Evolutionary conservation across 192 early-diverging fungal genomes (phyloP).

Genomic region (Rhizophagus prolifer): DNA sequence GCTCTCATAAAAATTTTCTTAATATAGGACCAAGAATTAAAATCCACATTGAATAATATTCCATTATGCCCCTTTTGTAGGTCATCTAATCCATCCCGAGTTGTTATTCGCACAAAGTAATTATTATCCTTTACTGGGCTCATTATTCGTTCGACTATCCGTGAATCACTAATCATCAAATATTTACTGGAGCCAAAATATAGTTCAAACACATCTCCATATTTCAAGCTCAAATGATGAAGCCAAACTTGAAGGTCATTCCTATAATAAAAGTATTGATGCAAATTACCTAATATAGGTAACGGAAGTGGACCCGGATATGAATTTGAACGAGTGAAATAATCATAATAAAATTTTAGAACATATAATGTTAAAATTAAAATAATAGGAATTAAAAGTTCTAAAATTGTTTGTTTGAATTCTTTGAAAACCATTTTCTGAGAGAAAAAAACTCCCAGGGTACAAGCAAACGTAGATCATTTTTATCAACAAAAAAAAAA

Average conservation of each 20-base stretch:
- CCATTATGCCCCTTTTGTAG: background rate
- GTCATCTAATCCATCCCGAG: conserved; percentile 1
- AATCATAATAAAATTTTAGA: conserved; percentile 15
- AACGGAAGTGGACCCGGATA: conserved; percentile 18
- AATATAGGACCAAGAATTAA: conserved; percentile 10
- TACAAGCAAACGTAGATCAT: too few species aligned
- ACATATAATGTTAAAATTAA: background rate
- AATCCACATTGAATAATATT: conserved; percentile 11
- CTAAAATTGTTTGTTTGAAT: background rate
- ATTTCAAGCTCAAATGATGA: conserved; percentile 12
- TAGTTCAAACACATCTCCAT: conserved; percentile 16
- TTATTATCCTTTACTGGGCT: conserved; percentile 3
- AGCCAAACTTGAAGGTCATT: conserved; percentile 9
- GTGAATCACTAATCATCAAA: conserved; percentile 20
- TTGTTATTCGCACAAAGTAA: conserved; percentile 12
- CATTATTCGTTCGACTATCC: conserved; percentile 9
- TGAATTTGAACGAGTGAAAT: conserved; percentile 8
- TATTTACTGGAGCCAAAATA: conserved; percentile 15
- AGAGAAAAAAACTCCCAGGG: too few species aligned
- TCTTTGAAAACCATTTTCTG: background rate
- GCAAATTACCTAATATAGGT: conserved; percentile 18
- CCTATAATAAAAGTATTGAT: conserved; percentile 10
- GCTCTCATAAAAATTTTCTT: conserved; percentile 4
- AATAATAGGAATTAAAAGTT: background rate
- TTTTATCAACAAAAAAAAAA: too few species aligned